Evolutionary conservation across 2,329 filamentous ascomycete genomes (phyloP).

Genomic region (Colletotrichum euphorbiae): DNA sequence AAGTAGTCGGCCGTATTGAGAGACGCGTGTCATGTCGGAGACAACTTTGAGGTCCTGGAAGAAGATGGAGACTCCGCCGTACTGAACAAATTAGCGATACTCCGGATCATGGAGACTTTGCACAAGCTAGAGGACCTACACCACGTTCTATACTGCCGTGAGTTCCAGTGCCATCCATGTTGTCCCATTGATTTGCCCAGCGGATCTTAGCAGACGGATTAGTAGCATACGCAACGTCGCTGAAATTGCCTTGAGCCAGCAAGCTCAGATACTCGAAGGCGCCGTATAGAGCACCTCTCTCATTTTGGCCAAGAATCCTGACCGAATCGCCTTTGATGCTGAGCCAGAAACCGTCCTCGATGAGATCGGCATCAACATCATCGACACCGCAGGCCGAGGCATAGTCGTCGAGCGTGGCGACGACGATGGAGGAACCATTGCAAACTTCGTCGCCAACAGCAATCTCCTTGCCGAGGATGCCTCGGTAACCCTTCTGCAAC

Average conservation of each 20-base stretch:
- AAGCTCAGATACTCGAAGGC: constrained; percentile 75
- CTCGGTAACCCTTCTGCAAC: constrained; percentile 66
- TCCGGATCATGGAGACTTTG: not conserved
- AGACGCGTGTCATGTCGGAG: constrained; percentile 69
- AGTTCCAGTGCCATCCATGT: constrained; percentile 61
- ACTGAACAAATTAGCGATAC: constrained; percentile 47
- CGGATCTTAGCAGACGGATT: constrained; percentile 72
- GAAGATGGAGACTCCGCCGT: constrained; percentile 76
- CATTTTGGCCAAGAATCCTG: constrained; percentile 72
- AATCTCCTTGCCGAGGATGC: constrained; percentile 66
- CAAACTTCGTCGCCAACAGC: constrained; percentile 43
- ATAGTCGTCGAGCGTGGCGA: constrained; percentile 43
- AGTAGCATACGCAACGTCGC: constrained; percentile 53
- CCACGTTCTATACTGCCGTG: constrained; percentile 72
- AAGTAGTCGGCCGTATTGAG: constrained; percentile 73
- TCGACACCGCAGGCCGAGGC: constrained; percentile 56
- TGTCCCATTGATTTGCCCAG: constrained; percentile 82
- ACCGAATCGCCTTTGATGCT: constrained; percentile 59
- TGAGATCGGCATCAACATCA: constrained; percentile 51
- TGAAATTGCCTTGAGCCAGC: constrained; percentile 69
- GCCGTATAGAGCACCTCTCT: constrained; percentile 76
- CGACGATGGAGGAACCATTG: constrained; percentile 34
- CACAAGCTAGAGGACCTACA: constrained; percentile 6
- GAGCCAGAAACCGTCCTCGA: constrained; percentile 72
- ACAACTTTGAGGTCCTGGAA: constrained; percentile 68